A percentile compares a stretch with the other conserved stretches of the same genome.
Conservation (phyloP, 768 basidiomycete species). For the Boletus eberwhitei region DNA sequence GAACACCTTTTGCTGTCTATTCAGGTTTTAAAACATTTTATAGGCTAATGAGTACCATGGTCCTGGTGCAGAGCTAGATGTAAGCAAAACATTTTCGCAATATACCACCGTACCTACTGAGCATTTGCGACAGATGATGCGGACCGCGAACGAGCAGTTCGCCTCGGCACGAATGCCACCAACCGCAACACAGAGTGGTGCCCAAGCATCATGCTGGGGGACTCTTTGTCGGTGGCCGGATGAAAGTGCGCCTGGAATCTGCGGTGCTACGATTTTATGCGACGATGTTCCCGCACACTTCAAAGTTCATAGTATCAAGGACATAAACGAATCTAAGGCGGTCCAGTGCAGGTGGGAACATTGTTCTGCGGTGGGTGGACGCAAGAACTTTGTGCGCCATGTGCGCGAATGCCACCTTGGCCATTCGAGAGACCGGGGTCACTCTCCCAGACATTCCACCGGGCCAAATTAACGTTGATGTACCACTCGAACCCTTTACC, state of each 20-base stretch:
- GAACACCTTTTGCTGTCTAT: background rate
- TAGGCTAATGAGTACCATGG: too few species aligned
- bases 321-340: rapidly evolving
- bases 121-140: background rate
- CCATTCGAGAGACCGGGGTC: background rate
- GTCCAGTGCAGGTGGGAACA: background rate
- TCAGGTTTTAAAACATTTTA: background rate
- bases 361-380: background rate
- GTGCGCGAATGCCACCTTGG: background rate
- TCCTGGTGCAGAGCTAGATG: too few species aligned
- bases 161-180: too few species aligned
- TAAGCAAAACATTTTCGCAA: too few species aligned
- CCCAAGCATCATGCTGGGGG: background rate
- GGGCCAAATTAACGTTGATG: too few species aligned
- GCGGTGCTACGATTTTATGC: background rate
- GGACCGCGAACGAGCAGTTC: background rate
- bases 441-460: background rate
- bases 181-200: background rate
- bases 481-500: too few species aligned
- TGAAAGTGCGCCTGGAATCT: background rate
- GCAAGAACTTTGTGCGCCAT: conserved; percentile 8
- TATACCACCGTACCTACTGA: background rate
- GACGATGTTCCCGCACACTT: background rate
- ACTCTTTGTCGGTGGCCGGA: background rate
- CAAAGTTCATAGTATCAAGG: background rate